Base-by-base conservation (phyloP, 1,139 yeast species). In the Nakaseomyces delphensis region DNA sequence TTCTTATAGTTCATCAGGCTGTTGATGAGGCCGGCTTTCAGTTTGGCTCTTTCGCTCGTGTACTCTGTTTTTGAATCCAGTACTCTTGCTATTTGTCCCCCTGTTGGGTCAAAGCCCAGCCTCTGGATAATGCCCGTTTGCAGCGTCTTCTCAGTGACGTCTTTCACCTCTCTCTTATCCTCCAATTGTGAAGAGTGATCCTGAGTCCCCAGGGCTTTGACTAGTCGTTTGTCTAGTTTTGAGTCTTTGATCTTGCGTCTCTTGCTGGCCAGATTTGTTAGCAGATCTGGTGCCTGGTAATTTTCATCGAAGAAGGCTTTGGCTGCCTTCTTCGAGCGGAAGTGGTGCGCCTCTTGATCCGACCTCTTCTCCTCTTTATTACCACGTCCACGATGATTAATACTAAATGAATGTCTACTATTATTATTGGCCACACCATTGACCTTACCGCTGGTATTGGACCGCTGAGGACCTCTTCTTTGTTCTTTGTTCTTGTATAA, bases 21-120 rank as follows among this genome's bases (percentile, higher is more conserved):
- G 29, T 64, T 49, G 43, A 62, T 43, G 43, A 64, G 52, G 38
- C 62, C 49, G 11, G 38, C 40, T 40, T 48, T 53, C 43, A 53
- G 54, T 48, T 46, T 44, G 43, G 44, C 46, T 42, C 37, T 39
- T 36, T 29, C 28, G 8, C 46, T 44, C 16, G 45, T 42, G 36
- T 29, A n/a, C 20, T 23, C 27, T 18, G 28, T 47, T 8, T 25
- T 54, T 53, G 43, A 44, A 44, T 38, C 51, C 45, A 48, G 43
- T 19, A 46, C 61, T 33, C 43, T 48, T 30, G 45, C 57, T 42
- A 49, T 50, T 39, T 52, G 50, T 14, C 63, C 62, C 27, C 50
- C 45, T 1, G 76, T 71, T 1, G 80, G 79, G 55, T 75, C 79
- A 53, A 70, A 74, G 2, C 81, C 80, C 30, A 74, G 60, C 25